Percentiles rank a stretch among this genome's conserved stretches.
phyloP scores from a whole-genome alignment of 75 land plant species.

The Chamaecyparis obtusa region DNA sequence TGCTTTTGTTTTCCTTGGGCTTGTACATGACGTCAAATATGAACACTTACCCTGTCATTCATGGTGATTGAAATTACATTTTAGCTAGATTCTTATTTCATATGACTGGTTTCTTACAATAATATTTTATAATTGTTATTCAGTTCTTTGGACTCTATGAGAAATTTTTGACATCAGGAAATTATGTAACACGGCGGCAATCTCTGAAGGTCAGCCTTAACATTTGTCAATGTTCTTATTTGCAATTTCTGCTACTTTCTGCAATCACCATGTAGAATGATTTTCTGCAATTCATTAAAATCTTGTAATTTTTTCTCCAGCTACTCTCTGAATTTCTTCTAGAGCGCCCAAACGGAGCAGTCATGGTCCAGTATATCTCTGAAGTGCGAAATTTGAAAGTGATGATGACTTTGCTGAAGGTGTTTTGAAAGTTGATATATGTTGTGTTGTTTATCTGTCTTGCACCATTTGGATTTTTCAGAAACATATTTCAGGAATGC shows the following conservation, averaged over 20 bases:
- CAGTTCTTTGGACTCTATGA: conserved; percentile 92
- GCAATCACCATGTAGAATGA: background rate
- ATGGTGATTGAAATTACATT: background rate
- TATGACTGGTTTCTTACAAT: background rate
- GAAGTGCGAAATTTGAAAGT: conserved; percentile 74
- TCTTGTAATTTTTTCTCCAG: conserved; percentile 33
- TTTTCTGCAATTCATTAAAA: background rate
- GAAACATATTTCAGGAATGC: background rate
- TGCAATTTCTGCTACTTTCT: background rate
- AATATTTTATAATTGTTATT: background rate
- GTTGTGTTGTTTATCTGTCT: background rate
- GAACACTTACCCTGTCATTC: background rate
- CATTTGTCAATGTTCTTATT: background rate
- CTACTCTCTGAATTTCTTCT: conserved; percentile 89
- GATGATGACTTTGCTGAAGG: conserved; percentile 91
- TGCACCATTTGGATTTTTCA: background rate
- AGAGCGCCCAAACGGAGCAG: conserved; percentile 76
- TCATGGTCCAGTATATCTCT: conserved; percentile 89
- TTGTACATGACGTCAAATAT: background rate
- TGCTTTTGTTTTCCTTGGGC: background rate
- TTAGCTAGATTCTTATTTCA: too few relatives aligned
- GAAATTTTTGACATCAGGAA: conserved; percentile 68
- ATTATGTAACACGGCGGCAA: conserved; percentile 95
- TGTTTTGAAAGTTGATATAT: conserved; percentile 13
- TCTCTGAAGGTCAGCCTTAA: conserved; percentile 69